phyloP scores from a whole-genome alignment of 805 yeast species.

The Phaffomyces opuntiae region DNA sequence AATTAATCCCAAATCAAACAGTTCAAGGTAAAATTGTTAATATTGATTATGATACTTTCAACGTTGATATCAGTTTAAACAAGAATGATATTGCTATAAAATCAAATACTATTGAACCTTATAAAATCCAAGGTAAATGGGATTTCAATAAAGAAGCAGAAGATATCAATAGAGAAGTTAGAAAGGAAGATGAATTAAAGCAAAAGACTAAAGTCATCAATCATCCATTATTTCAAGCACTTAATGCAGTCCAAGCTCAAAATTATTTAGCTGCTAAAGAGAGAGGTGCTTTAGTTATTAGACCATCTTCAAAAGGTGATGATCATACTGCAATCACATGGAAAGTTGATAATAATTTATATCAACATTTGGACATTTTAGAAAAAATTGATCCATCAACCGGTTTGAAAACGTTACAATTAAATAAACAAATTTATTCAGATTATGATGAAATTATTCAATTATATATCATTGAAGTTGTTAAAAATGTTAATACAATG shows the following conservation, averaged over 20 bases:
- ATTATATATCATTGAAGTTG: conserved; percentile 77
- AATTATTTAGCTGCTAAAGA: conserved; percentile 82
- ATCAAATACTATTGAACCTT: conserved; percentile 25
- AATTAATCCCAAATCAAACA: conserved; percentile 63
- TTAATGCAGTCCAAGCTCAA: conserved; percentile 85
- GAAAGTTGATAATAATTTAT: conserved; percentile 88
- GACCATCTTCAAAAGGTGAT: conserved; percentile 89
- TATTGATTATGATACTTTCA: conserved; percentile 68
- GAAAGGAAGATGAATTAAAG: conserved; percentile 57
- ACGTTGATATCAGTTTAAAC: conserved; percentile 65
- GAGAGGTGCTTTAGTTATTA: conserved; percentile 86
- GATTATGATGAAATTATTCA: conserved; percentile 93
- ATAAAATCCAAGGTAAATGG: conserved; percentile 66
- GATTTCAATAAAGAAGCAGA: conserved; percentile 65
- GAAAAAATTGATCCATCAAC: conserved; percentile 37
- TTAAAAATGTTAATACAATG: conserved; percentile 79
- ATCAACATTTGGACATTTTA: conserved; percentile 83
- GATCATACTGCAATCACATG: conserved; percentile 90
- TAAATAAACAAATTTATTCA: conserved; percentile 33
- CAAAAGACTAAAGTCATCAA: conserved; percentile 64
- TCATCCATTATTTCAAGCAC: conserved; percentile 84
- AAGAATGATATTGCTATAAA: conserved; percentile 56
- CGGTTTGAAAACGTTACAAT: conserved; percentile 42
- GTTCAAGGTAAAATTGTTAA: conserved; percentile 73
- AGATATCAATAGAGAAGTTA: conserved; percentile 53